A percentile compares a stretch with the other conserved stretches of the same genome.
phyloP scores from a whole-genome alignment of 1,284 basidiomycete species.

The Cyathus pygmaeus region DNA sequence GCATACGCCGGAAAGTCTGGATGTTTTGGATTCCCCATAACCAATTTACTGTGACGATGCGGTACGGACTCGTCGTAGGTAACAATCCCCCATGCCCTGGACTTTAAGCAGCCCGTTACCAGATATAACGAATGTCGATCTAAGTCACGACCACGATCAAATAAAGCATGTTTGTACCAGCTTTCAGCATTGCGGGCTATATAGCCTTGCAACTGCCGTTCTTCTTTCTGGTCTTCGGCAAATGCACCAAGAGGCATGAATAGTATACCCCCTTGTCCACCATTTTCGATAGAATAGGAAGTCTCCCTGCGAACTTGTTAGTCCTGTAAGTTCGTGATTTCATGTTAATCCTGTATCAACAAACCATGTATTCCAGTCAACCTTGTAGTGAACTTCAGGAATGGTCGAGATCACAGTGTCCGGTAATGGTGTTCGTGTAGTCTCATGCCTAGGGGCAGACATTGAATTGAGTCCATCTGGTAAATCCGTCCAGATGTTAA shows the following conservation, averaged over 20 bases:
- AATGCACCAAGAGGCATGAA: constrained; percentile 31
- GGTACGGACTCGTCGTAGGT: constrained; percentile 5
- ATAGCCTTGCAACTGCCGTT: constrained; percentile 9
- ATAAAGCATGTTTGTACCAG: constrained; percentile 33
- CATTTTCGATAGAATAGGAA: neutral
- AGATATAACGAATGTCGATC: constrained; percentile 35
- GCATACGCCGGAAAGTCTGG: neutral
- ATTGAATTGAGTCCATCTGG: constrained; percentile 18
- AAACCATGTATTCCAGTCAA: constrained; percentile 1
- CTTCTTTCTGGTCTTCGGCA: constrained; percentile 11
- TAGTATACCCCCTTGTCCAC: constrained; percentile 21
- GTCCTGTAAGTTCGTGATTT: too few relatives aligned
- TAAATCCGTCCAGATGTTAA: constrained; percentile 39
- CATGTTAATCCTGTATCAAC: neutral
- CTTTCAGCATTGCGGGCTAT: constrained; percentile 12
- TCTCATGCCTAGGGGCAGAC: neutral
- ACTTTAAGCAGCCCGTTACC: constrained; percentile 36
- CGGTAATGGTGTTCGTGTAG: neutral
- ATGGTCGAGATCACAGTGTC: neutral
- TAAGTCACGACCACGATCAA: constrained; percentile 16
- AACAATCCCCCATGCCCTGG: constrained; percentile 27
- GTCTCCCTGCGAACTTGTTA: neutral
- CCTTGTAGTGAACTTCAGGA: neutral
- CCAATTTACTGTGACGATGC: neutral
- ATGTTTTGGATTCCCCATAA: neutral